Evolutionary conservation across 768 basidiomycete species (phyloP), one percentile per base, ranked within the genome.

Genomic region (Collybia mongolica): DNA sequence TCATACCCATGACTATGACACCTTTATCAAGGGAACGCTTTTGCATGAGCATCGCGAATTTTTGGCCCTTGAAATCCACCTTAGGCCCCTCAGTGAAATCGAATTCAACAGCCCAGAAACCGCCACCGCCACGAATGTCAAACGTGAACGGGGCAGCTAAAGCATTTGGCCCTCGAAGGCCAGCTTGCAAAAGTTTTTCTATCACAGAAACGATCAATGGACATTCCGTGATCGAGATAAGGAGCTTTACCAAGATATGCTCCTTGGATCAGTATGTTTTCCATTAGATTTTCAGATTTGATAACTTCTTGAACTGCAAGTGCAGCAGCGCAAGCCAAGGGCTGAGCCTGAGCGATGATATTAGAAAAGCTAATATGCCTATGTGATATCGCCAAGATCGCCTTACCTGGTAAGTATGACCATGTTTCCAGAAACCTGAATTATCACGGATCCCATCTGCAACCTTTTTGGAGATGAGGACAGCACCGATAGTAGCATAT

Each of bases 51-150:
- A 84, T 80, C 15, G 82, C 89, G 58, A 93, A 89, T 29, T 65
- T 63, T 42, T 76, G 53, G 2, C 74, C 77, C 55, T 74, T 73
- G 51, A 88, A 75, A 51, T 82, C 71, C 15, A 81, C 44, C n/a
- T 65, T 64, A 32, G 65, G 51, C 8, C 71, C 75, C 48, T 74
- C 71, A 11, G 74, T 73, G 54, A 88, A 83, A 57, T 92, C 88
- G 54, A 91, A 93, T 62, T 94, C 92, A 47, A 94, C 69, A 19
- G 74, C 86, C 87, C 88, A 93, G 71, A 93, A 91, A 23, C 83
- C 78, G 28, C 93, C 93, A 17, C 82, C 82, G 8, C 93, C 93
- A 23, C 93, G 85, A 52, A 93, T 81, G 62, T 93, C 90, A 60
- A 86, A 90, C 3, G 80, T 77, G 62, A 79, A 86, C 0, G 84